Evolutionary conservation across 2,329 filamentous ascomycete species (phyloP).

Genomic region (Lecanoromycetidae sp.): DNA sequence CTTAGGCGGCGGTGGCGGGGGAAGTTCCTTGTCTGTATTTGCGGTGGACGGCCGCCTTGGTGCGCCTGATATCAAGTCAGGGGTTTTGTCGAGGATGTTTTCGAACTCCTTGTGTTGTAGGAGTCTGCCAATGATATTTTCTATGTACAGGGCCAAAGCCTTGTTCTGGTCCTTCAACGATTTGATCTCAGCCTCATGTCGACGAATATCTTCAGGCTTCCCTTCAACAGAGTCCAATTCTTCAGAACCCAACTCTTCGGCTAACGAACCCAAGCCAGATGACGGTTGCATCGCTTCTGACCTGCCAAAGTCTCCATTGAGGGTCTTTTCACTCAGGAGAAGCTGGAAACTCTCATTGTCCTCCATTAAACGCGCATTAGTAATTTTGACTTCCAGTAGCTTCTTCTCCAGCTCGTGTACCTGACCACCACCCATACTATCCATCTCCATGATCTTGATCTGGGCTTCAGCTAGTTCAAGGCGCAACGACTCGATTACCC

Average conservation of each 20-base stretch:
- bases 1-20: conserved; percentile 53
- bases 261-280: conserved; percentile 48
- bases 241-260: conserved; percentile 58
- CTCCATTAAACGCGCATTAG: conserved; percentile 91
- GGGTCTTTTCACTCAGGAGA: conserved; percentile 82
- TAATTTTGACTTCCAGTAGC: conserved; percentile 84
- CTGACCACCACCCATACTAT: conserved; percentile 80
- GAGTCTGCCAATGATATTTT: conserved; percentile 94
- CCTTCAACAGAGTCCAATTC: conserved; percentile 44
- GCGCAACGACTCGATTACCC: conserved; percentile 81
- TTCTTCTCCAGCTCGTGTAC: conserved; percentile 82
- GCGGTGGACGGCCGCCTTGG: conserved; percentile 21
- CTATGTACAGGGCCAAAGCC: conserved; percentile 92
- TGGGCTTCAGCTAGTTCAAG: conserved; percentile 89
- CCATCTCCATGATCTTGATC: conserved; percentile 87
- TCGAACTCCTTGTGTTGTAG: conserved; percentile 93
- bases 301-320: conserved; percentile 84
- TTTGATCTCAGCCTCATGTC: conserved; percentile 67
- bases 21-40: conserved; percentile 72
- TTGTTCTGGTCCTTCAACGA: conserved; percentile 88
- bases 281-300: conserved; percentile 61
- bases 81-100: conserved; percentile 74
- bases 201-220: conserved; percentile 50
- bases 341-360: conserved; percentile 98
- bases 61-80: conserved; percentile 44